Conservation (phyloP, 371 early-diverging fungal genomes). For the Entomophthora muscae region DNA sequence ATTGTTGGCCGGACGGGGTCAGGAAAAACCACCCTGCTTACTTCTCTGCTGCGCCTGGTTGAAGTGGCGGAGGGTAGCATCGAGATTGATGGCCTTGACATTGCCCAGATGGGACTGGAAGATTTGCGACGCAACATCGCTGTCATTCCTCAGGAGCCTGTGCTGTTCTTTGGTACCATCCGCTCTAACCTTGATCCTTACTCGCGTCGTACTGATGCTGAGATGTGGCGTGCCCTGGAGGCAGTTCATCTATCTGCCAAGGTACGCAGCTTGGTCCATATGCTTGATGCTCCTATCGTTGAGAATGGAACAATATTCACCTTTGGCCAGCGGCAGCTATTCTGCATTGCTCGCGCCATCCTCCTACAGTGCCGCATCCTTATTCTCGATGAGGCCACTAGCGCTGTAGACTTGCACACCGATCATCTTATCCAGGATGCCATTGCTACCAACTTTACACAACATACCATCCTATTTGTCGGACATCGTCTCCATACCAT, state of each 20-base stretch:
- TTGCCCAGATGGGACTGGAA: constrained; percentile 30
- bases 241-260: constrained; percentile 34
- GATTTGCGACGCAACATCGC: constrained; percentile 35
- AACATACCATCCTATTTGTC: constrained; percentile 67
- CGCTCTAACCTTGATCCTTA: constrained; percentile 71
- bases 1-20: constrained; percentile 35
- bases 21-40: constrained; percentile 35
- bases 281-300: constrained; percentile 33
- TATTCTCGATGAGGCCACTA: constrained; percentile 43
- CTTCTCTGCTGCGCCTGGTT: constrained; percentile 40
- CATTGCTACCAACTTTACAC: constrained; percentile 56
- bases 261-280: constrained; percentile 20
- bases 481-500: constrained; percentile 62
- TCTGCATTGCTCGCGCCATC: constrained; percentile 62
- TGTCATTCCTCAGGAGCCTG: constrained; percentile 55
- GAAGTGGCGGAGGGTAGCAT: constrained; percentile 41
- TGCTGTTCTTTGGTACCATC: constrained; percentile 52
- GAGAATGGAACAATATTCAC: constrained; percentile 44
- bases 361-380: constrained; percentile 48
- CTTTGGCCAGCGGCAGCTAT: constrained; percentile 61
- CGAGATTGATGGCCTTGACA: constrained; percentile 40
- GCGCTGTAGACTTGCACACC: constrained; percentile 44
- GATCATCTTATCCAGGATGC: constrained; percentile 53
- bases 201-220: constrained; percentile 45
- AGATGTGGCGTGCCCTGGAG: constrained; percentile 67